Evolutionary conservation across 2,329 filamentous ascomycete genomes (phyloP).

Genomic region (Exutisphaerella laricina): DNA sequence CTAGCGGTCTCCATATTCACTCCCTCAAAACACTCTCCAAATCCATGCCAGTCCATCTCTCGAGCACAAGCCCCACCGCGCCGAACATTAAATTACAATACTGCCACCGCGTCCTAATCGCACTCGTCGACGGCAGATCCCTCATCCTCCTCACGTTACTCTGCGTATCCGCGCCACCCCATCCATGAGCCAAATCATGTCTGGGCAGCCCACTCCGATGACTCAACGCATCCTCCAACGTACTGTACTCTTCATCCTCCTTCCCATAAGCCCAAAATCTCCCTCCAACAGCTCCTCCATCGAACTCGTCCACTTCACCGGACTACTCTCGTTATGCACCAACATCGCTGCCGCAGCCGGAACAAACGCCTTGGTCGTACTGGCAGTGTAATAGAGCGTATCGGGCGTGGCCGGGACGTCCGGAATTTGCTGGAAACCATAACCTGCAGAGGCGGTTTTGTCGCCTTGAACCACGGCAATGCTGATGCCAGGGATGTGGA

Average conservation of each 20-base stretch:
- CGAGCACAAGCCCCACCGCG: conserved; percentile 43
- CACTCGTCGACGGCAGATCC: conserved; percentile 41
- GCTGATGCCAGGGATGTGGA: conserved; percentile 11
- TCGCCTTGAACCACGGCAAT: conserved; percentile 7
- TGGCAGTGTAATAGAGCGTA: conserved; percentile 24
- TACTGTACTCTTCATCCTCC: conserved; percentile 26
- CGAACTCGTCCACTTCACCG: conserved; percentile 31
- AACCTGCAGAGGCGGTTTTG: conserved; percentile 7
- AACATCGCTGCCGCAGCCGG: conserved; percentile 20
- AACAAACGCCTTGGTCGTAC: conserved; percentile 27
- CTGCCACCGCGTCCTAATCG: conserved; percentile 43
- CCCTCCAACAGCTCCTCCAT: conserved; percentile 29
- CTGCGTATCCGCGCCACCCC: conserved; percentile 9
- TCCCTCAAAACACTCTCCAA: conserved; percentile 41
- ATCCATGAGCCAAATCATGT: conserved; percentile 18
- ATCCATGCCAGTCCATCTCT: conserved; percentile 36
- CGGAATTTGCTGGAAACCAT: conserved; percentile 12
- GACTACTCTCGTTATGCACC: conserved; percentile 8
- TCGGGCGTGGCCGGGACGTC: conserved; percentile 17
- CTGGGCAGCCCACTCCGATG: conserved; percentile 32
- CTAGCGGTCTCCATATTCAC: conserved; percentile 43
- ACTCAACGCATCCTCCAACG: conserved; percentile 31
- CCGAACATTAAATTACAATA: conserved; percentile 52
- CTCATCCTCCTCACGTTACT: conserved; percentile 40
- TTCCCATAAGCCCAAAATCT: conserved; percentile 28